Evolutionary conservation across 176 grass and related monocot genomes (phyloP).

Genomic region (Calamus simplicifolius): DNA sequence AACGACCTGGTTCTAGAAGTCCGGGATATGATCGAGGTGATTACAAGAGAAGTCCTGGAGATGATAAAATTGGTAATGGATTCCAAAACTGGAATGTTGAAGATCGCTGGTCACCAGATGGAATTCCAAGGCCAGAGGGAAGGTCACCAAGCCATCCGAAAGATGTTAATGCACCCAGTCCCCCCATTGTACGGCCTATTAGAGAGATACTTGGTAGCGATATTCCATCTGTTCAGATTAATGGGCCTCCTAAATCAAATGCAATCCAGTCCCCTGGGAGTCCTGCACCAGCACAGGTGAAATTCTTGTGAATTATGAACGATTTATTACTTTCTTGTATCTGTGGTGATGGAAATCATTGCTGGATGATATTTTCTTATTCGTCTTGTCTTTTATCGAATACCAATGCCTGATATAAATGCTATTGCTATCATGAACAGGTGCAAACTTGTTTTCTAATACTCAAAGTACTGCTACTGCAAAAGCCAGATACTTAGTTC

Average conservation of each 20-base stretch:
- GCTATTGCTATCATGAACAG: too few species aligned
- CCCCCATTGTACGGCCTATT: constrained; percentile 37
- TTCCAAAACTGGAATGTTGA: constrained; percentile 5
- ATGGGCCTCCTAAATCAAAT: constrained; percentile 46
- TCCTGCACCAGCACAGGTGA: constrained; percentile 57
- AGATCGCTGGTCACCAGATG: not conserved
- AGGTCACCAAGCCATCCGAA: constrained; percentile 3
- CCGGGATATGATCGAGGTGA: constrained; percentile 10
- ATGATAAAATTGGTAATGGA: constrained; percentile 38
- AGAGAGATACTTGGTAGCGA: constrained; percentile 86
- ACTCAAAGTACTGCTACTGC: too few species aligned
- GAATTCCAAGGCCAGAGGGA: constrained; percentile 2
- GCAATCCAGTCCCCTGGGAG: constrained; percentile 34
- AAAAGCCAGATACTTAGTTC: too few species aligned
- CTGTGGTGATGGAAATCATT: too few species aligned
- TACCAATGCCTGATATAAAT: too few species aligned
- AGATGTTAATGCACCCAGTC: constrained; percentile 1
- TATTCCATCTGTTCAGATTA: constrained; percentile 56
- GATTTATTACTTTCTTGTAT: too few species aligned
- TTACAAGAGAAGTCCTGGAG: constrained; percentile 9
- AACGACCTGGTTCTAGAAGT: constrained; percentile 12
- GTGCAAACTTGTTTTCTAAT: too few species aligned
- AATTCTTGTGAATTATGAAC: constrained; percentile 11
- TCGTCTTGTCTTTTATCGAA: too few species aligned
- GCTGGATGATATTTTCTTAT: too few species aligned